phyloP scores from a whole-genome alignment of 2,329 filamentous ascomycete species.

The Balansia obtecta region DNA sequence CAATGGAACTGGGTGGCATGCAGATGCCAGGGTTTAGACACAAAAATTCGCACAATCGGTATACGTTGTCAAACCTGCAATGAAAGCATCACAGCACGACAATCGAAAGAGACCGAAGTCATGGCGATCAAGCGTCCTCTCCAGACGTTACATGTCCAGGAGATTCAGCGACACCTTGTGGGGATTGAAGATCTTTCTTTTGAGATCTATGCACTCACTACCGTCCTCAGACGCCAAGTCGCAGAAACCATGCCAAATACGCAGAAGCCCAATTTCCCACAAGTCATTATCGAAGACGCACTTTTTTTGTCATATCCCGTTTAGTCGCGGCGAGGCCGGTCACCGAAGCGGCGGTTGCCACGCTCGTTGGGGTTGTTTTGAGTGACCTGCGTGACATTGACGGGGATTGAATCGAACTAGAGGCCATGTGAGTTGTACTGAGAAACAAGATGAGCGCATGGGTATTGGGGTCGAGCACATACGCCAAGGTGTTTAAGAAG shows the following conservation, averaged over 20 bases:
- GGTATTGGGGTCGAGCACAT: conserved; percentile 36
- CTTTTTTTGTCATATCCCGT: not conserved
- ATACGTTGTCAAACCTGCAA: not conserved
- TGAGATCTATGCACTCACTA: conserved; percentile 47
- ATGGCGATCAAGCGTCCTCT: conserved; percentile 92
- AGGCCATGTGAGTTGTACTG: conserved; percentile 15
- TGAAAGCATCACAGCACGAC: not conserved
- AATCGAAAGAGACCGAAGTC: conserved; percentile 4
- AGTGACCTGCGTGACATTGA: conserved; percentile 85
- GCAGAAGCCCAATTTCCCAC: conserved; percentile 26
- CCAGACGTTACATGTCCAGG: conserved; percentile 27
- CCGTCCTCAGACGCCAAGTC: conserved; percentile 44
- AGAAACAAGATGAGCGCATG: not conserved
- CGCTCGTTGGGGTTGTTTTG: conserved; percentile 83
- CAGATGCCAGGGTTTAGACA: too few species aligned
- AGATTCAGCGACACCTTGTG: conserved; percentile 87
- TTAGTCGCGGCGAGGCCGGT: conserved; percentile 36
- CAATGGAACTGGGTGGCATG: too few species aligned
- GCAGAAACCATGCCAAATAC: conserved; percentile 31
- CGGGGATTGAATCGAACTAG: conserved; percentile 93
- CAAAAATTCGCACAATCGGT: too few species aligned
- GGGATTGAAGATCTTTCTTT: conserved; percentile 45
- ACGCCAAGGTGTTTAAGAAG: conserved; percentile 97
- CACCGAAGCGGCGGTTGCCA: conserved; percentile 60
- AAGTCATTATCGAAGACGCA: conserved; percentile 10